Conservation (phyloP, 495 filamentous ascomycete species). For the Lepidopterella palustris region DNA sequence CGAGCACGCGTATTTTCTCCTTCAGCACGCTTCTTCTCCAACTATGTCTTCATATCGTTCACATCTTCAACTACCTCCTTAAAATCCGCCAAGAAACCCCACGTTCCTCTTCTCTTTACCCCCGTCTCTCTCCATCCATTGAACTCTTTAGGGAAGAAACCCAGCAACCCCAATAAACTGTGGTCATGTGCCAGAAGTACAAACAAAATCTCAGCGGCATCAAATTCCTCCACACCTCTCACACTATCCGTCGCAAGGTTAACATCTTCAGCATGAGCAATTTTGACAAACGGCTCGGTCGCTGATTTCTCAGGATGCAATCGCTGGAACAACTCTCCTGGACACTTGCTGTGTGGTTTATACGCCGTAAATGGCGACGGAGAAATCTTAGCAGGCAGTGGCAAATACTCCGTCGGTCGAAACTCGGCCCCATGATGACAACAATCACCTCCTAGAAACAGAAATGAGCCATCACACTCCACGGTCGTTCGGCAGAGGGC, state of each 20-base stretch:
- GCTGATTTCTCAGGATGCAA: slow-evolving; percentile 26
- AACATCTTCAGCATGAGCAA: slow-evolving; percentile 8
- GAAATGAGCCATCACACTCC: slow-evolving; percentile 31
- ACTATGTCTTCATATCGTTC: no score
- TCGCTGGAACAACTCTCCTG: slow-evolving; percentile 38
- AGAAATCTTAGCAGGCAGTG: slow-evolving; percentile 40
- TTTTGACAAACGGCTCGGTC: slow-evolving; percentile 35
- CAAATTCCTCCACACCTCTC: background rate
- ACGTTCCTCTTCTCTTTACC: background rate
- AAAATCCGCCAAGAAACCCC: background rate
- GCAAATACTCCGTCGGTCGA: slow-evolving; percentile 43
- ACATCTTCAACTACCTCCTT: background rate
- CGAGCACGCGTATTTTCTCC: no score
- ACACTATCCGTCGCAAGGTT: background rate
- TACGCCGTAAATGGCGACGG: slow-evolving; percentile 35
- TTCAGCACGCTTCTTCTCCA: no score
- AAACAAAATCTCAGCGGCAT: background rate
- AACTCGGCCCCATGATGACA: slow-evolving; percentile 48
- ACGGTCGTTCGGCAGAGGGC: slow-evolving; percentile 47
- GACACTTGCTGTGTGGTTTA: slow-evolving; percentile 28
- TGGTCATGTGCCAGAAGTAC: slow-evolving; percentile 4
- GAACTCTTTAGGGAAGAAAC: background rate
- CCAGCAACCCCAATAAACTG: background rate
- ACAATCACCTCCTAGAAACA: slow-evolving; percentile 49
- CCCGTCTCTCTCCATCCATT: background rate